Evolutionary conservation across 2,329 filamentous ascomycete genomes (phyloP).

Genomic region (Phialocephala sp.): DNA sequence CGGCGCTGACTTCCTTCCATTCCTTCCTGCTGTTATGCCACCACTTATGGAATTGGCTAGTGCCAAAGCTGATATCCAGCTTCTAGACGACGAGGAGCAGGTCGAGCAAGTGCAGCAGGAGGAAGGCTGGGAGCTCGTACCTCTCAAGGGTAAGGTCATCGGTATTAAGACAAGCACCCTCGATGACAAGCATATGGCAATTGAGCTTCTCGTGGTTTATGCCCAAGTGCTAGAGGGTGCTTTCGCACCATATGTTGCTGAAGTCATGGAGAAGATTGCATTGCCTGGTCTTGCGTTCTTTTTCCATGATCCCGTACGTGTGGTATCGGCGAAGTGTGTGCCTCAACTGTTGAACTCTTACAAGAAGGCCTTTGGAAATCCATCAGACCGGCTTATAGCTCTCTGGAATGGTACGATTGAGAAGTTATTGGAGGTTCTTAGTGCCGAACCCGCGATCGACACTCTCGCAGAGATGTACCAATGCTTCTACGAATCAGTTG

Average conservation of each 20-base stretch:
- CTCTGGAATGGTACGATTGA: constrained; percentile 87
- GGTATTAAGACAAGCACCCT: constrained; percentile 96
- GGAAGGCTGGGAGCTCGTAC: constrained; percentile 96
- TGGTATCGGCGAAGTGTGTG: constrained; percentile 92
- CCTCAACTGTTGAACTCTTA: constrained; percentile 92
- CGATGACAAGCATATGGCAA: constrained; percentile 99
- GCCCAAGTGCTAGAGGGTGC: constrained; percentile 92
- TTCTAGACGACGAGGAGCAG: constrained; percentile 93
- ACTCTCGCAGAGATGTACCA: constrained; percentile 99
- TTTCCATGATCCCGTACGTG: constrained; percentile 97
- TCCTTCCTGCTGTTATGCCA: constrained; percentile 91
- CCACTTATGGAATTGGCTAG: constrained; percentile 88
- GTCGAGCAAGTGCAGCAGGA: constrained; percentile 92
- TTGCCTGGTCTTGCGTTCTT: constrained; percentile 95
- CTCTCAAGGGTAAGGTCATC: constrained; percentile 96
- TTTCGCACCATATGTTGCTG: constrained; percentile 88
- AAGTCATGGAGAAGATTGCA: constrained; percentile 97
- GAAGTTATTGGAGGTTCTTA: constrained; percentile 91
- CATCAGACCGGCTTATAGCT: constrained; percentile 78
- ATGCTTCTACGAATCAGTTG: constrained; percentile 98
- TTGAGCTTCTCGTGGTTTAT: constrained; percentile 96
- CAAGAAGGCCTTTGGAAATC: constrained; percentile 86
- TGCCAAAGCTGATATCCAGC: constrained; percentile 95
- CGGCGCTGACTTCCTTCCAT: constrained; percentile 88
- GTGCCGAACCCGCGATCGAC: constrained; percentile 92